Evolutionary conservation across 2,329 filamentous ascomycete genomes (phyloP).

Genomic region (Arthrobotrys iridis): DNA sequence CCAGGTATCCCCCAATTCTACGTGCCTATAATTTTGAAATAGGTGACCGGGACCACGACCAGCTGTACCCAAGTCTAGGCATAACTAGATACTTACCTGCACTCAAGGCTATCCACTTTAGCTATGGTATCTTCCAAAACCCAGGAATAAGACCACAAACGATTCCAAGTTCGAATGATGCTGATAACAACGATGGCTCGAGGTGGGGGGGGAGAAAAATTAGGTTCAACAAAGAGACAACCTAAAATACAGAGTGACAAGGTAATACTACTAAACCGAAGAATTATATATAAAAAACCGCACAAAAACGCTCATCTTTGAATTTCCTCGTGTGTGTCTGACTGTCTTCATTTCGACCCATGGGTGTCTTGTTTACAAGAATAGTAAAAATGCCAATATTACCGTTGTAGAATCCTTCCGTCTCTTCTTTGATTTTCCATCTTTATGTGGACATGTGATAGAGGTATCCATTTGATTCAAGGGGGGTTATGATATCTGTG

Average conservation of each 20-base stretch:
- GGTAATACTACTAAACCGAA: background rate
- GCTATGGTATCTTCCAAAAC: background rate
- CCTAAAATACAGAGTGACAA: slow-evolving; percentile 54
- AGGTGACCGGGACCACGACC: too few relatives aligned
- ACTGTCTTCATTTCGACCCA: slow-evolving; percentile 2
- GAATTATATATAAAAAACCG: slow-evolving; percentile 13
- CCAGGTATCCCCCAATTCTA: too few relatives aligned
- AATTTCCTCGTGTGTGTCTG: background rate
- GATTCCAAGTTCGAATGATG: slow-evolving; percentile 37
- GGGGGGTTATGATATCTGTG: background rate
- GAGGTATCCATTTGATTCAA: too few relatives aligned
- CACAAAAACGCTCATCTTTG: slow-evolving; percentile 32
- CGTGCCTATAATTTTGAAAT: too few relatives aligned
- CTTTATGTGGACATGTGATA: too few relatives aligned
- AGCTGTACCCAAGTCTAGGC: too few relatives aligned
- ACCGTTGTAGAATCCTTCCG: slow-evolving; percentile 24
- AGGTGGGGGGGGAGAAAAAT: too few relatives aligned
- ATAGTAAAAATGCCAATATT: slow-evolving; percentile 50
- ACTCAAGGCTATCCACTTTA: background rate
- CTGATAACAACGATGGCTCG: slow-evolving; percentile 17
- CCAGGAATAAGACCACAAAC: background rate
- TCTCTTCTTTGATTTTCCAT: background rate
- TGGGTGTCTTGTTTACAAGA: slow-evolving; percentile 50
- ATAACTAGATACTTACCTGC: too few relatives aligned
- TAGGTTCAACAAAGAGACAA: background rate